Conservation (phyloP, 2,329 filamentous ascomycete genomes). For the Monosporascus sp. region DNA sequence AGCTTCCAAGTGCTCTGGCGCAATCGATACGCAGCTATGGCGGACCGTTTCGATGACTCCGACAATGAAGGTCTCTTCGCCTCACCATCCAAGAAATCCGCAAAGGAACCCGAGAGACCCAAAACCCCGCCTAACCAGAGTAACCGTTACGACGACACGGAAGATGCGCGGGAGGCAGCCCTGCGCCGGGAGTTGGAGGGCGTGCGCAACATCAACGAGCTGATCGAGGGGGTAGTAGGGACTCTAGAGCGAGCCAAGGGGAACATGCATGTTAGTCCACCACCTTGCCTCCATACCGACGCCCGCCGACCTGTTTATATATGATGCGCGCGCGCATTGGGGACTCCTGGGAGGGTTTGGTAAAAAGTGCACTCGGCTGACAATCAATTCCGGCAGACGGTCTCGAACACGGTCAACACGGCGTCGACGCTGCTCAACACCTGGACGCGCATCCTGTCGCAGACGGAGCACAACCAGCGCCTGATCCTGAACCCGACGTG, state of each 20-base stretch:
- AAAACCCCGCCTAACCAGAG: constrained; percentile 41
- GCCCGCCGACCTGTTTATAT: no score
- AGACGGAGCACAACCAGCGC: constrained; percentile 96
- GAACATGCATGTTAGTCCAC: constrained; percentile 66
- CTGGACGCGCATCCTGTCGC: constrained; percentile 92
- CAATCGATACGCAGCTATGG: constrained; percentile 29
- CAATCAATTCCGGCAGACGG: constrained; percentile 53
- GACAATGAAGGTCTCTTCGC: constrained; percentile 45
- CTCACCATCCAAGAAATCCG: constrained; percentile 34
- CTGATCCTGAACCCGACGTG: constrained; percentile 83
- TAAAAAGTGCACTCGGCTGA: no score
- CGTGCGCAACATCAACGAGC: constrained; percentile 79
- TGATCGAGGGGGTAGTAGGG: constrained; percentile 73
- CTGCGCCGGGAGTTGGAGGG: constrained; percentile 77
- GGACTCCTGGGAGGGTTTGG: no score
- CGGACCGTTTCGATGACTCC: constrained; percentile 40
- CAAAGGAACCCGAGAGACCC: constrained; percentile 37
- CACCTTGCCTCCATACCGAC: not conserved
- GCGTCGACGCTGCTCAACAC: constrained; percentile 88
- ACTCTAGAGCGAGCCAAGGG: constrained; percentile 67
- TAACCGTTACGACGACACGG: constrained; percentile 38
- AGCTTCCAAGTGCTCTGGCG: no score
- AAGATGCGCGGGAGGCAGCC: constrained; percentile 66
- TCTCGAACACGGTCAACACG: constrained; percentile 78
- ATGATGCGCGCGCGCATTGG: no score